phyloP scores from a whole-genome alignment of 176 grass and related monocot species.

The Bolboschoenus planiculmis region DNA sequence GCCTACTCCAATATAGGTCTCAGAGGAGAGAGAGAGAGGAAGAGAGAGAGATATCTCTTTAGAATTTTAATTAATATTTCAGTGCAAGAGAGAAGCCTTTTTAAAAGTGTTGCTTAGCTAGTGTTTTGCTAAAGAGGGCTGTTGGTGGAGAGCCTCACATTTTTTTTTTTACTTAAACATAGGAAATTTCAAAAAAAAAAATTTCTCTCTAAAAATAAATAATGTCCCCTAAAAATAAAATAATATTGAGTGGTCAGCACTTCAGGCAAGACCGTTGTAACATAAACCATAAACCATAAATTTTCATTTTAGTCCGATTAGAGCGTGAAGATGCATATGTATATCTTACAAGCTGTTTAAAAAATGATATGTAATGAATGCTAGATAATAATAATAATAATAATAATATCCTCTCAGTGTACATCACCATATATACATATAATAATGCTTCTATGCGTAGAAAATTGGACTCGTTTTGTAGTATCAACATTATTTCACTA shows the following conservation, averaged over 20 bases:
- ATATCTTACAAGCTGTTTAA: background rate
- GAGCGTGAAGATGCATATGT: background rate
- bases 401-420: too few species aligned
- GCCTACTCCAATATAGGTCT: background rate
- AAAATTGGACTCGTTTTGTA: background rate
- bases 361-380: background rate
- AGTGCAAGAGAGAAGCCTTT: conserved; percentile 6
- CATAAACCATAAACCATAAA: background rate
- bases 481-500: background rate
- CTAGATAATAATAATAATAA: too few species aligned
- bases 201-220: background rate
- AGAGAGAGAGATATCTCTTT: background rate
- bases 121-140: background rate
- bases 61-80: background rate
- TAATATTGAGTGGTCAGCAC: background rate
- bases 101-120: background rate
- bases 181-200: background rate
- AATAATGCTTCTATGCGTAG: too few species aligned
- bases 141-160: background rate
- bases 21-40: background rate
- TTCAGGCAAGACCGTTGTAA: background rate
- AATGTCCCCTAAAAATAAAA: background rate
- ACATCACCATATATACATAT: background rate
- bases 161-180: conserved; percentile 6
- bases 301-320: background rate